Evolutionary conservation across 2,329 filamentous ascomycete species (phyloP), one percentile per base, ranked within the genome.

Genomic region (Cordyceps tenuipes): DNA sequence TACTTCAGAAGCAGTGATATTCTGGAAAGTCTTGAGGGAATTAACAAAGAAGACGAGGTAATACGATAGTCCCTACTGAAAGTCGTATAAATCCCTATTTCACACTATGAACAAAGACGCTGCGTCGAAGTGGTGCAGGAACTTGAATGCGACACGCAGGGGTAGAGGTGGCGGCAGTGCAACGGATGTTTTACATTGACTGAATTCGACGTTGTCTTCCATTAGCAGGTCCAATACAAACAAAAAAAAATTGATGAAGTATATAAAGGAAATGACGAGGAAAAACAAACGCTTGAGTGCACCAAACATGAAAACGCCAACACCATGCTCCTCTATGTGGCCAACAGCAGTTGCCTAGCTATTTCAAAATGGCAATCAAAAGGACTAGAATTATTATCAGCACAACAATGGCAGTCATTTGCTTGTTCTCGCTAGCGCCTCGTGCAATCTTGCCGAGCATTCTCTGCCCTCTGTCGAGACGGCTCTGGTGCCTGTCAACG

Each of bases 1-100:
- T 76, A 90, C 63, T 76, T 96, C 26, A 90, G 89, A 13, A 89
- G 91, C 5, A 95, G 91, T 73, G 86, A 89, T 70, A 95, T 97
- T 64, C 79, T 96, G 36, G 91, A 96, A 70, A 84, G 84, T 21
- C 75, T 91, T 59, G 87, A 95, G 70, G 90, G 90, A 3, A 88
- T 94, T 66, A 87, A 91, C 66, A 85, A 87, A 69, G 86, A 89
- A 64, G 83, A 80, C 1, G 85, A 87, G 60, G 75, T 89, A 63
- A 91, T 91, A 72, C 85, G 87, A 60, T 90, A 71, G 83, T 23
- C 5, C 41, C 36, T 31, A n/a, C 19, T 44, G 15, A n/a, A 44
- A 10, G 19, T 7, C 21, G n/a, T 10, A 7, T n/a, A 46, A 26
- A 41, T 2, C n/a, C 21, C 46, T 49, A 43, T 50, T 10, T 51